phyloP scores from a whole-genome alignment of 345 rosid genomes.

The Dipteronia dyeriana region DNA sequence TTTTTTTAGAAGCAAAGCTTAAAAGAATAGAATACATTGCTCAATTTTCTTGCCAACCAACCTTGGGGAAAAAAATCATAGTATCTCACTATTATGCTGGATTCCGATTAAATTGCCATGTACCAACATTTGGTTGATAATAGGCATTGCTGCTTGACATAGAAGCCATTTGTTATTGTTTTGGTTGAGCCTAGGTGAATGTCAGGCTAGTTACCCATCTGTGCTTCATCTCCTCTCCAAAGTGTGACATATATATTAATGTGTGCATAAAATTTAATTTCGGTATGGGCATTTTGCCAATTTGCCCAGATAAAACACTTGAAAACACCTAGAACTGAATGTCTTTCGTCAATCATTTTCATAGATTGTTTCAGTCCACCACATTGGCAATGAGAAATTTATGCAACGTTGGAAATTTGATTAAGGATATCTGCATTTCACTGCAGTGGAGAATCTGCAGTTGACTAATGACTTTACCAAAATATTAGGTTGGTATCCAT shows the following conservation, averaged over 20 bases:
- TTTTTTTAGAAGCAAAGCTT: neutral
- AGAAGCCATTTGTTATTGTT: neutral
- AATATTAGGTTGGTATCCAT: neutral
- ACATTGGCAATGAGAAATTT: neutral
- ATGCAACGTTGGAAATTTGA: neutral
- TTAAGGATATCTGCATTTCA: neutral
- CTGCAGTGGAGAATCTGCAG: neutral
- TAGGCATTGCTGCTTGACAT: neutral
- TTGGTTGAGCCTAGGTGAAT: neutral
- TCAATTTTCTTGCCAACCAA: neutral
- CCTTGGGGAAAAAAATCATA: neutral
- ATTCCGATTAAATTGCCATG: neutral
- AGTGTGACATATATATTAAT: neutral
- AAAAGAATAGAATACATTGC: neutral
- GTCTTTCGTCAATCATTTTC: neutral
- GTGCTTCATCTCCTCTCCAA: neutral
- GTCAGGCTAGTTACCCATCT: neutral
- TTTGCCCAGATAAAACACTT: neutral
- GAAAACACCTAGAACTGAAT: neutral
- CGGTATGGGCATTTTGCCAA: neutral
- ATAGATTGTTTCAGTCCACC: neutral
- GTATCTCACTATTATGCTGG: neutral
- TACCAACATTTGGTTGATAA: neutral
- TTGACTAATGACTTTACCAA: neutral
- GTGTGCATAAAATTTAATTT: neutral